Conservation (phyloP, 2,329 filamentous ascomycete genomes). For the Parafenestella ontariensis region DNA sequence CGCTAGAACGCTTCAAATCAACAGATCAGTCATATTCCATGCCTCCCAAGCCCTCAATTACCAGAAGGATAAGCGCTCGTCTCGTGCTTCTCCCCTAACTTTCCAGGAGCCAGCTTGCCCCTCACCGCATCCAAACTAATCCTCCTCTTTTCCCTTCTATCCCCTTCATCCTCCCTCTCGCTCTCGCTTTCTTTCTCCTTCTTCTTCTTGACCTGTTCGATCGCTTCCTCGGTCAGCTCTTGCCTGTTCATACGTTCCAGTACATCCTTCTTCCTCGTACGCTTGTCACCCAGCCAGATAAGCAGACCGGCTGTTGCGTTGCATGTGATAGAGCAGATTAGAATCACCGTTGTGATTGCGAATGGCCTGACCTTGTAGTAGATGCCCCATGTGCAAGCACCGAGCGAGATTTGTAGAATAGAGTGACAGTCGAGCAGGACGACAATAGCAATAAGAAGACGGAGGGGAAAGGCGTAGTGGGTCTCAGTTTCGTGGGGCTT, state of each 20-base stretch:
- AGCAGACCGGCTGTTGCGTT: slow-evolving; percentile 79
- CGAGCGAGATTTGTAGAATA: slow-evolving; percentile 79
- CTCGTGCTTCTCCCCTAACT: slow-evolving; percentile 15
- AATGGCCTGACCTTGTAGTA: slow-evolving; percentile 72
- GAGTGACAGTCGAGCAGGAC: slow-evolving; percentile 81
- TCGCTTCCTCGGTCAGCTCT: slow-evolving; percentile 72
- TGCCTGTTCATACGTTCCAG: slow-evolving; percentile 78
- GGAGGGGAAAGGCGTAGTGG: slow-evolving; percentile 78
- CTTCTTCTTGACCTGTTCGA: slow-evolving; percentile 63
- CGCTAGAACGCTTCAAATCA: slow-evolving; percentile 23
- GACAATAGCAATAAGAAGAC: slow-evolving; percentile 78
- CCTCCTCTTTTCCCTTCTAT: slow-evolving; percentile 24
- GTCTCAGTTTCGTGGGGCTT: slow-evolving; percentile 86
- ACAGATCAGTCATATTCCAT: neutral
- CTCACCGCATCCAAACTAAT: slow-evolving; percentile 26
- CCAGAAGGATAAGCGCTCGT: slow-evolving; percentile 29
- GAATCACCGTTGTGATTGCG: slow-evolving; percentile 80
- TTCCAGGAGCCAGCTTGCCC: neutral
- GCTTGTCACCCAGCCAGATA: slow-evolving; percentile 77
- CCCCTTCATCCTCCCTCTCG: slow-evolving; percentile 29
- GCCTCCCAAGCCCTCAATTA: neutral
- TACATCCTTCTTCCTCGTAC: slow-evolving; percentile 85
- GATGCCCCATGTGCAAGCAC: slow-evolving; percentile 80
- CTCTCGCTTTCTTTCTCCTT: slow-evolving; percentile 48
- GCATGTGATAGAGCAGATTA: slow-evolving; percentile 77